Base-by-base conservation (phyloP, 129 eudicot species). In the Arctium lappa region DNA sequence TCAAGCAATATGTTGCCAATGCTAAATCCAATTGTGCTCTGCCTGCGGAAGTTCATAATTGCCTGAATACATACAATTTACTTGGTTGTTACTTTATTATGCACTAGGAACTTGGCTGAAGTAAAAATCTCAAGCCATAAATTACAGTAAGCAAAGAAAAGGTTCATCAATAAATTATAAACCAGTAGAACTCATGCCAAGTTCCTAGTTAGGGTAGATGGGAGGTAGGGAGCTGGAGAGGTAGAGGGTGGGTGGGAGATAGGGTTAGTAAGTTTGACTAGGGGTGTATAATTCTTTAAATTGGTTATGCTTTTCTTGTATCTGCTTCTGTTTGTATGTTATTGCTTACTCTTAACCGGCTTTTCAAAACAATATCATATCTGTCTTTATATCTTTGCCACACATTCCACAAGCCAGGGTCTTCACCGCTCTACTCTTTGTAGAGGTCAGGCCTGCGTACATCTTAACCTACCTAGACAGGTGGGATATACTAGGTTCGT, bases 21-120 rank as follows among this genome's bases (percentile, higher is more conserved):
- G 91, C 98, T 94, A 78, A 92, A 94, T 65, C 98, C 98, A 74
- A 88, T 29, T 7, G 98, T 94, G 90, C 98, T 94, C 88, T 92
- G 92, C 13, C 96, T 88, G 11, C 75, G 86, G 76, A 91, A 92
- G 86, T 94, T 94, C 91, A 94, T 87, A 69, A 91, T 48, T 12
- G 91, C 97, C 98, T 92, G 70, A 53, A 81, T 76, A 74, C 46
- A 77, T 71, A 73, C 60, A 36, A 53, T 10, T 62, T 70, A 48
- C 83, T 80, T 70, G 46, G 77, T 62, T 34, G 48, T 15, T 15
- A 81, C 73, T 36, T 73, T 22, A 74, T 53, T 80, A 36, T 11
- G 72, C 78, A 79, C n/a, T 71, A n/a, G 60, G 15, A 38, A 29
- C 30, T 38, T 48, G 65, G 31, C 78, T 6, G 68, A 37, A 69